These are phyloP conservation scores for Escovopsis sp. DNA, from an alignment of 2,329 filamentous ascomycete species.

Conservation along the genomic window DNA sequence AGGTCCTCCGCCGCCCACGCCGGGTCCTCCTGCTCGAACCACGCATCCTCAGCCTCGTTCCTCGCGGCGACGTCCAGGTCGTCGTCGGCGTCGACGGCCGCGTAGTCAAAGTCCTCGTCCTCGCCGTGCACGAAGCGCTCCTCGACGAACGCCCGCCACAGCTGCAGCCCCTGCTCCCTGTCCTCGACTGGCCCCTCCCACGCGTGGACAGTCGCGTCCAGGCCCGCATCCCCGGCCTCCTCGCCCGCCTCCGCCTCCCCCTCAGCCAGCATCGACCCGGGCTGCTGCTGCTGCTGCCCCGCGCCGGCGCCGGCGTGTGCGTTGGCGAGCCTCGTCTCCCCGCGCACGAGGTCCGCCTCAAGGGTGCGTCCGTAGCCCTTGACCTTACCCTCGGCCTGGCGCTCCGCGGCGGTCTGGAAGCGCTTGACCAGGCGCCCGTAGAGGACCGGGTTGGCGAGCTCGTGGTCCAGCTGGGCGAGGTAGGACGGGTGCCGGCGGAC, in stretches of 20 bases:
- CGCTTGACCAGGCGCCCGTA: constrained; percentile 69
- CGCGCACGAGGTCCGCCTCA: constrained; percentile 61
- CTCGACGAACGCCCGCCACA: constrained; percentile 60
- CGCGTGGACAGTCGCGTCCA: constrained; percentile 4
- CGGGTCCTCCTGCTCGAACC: constrained; percentile 68
- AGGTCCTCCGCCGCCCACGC: constrained; percentile 35
- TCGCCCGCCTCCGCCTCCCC: not conserved
- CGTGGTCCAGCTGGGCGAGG: constrained; percentile 42
- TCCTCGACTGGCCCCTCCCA: constrained; percentile 17
- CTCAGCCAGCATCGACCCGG: no score
- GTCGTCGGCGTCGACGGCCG: constrained; percentile 52
- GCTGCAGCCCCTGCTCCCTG: constrained; percentile 50
- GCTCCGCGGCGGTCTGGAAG: constrained; percentile 60
- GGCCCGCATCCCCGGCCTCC: not conserved
- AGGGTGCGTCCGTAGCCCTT: constrained; percentile 70
- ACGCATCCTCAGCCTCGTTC: constrained; percentile 54
- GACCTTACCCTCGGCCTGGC: constrained; percentile 53
- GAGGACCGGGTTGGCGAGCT: constrained; percentile 56
- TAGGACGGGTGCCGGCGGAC: constrained; percentile 60
- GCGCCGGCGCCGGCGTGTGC: constrained; percentile 20
- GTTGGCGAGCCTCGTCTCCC: constrained; percentile 57
- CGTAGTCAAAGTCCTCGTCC: constrained; percentile 70
- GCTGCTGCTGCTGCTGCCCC: not conserved
- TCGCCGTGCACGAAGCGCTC: constrained; percentile 60
- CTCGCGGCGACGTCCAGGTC: constrained; percentile 50